Evolutionary conservation across 2,329 filamentous ascomycete genomes (phyloP).

Genomic region (Cladosporium sp.): DNA sequence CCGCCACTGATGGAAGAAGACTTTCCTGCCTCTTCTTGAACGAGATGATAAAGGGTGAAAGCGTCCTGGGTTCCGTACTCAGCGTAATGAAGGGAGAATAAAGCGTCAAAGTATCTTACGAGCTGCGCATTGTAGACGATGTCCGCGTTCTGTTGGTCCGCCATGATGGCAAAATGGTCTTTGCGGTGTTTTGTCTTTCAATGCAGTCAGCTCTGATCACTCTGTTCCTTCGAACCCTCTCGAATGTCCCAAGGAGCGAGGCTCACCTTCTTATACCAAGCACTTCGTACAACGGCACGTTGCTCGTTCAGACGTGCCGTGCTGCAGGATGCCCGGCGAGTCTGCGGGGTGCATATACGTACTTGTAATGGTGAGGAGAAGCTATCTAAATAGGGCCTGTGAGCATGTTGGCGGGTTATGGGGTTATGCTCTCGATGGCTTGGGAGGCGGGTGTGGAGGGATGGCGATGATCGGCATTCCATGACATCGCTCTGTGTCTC

Average conservation of each 20-base stretch:
- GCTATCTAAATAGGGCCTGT: not conserved
- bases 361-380: not conserved
- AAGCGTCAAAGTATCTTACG: slow-evolving; percentile 19
- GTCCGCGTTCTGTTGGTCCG: slow-evolving; percentile 1
- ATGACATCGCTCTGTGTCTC: too few species aligned
- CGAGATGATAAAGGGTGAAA: slow-evolving; percentile 25
- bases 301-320: not conserved
- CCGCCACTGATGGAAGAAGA: slow-evolving; percentile 16
- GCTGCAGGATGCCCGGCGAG: not conserved
- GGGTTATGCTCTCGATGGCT: too few species aligned
- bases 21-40: slow-evolving; percentile 20
- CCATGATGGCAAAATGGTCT: not conserved
- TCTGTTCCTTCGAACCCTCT: not conserved
- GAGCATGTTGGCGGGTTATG: too few species aligned
- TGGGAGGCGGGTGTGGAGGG: too few species aligned
- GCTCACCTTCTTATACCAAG: slow-evolving; percentile 6
- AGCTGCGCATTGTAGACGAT: slow-evolving; percentile 24
- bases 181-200: not conserved
- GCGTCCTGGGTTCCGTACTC: slow-evolving; percentile 22
- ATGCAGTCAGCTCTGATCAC: slow-evolving; percentile 9
- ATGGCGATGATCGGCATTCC: too few species aligned
- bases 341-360: slow-evolving; percentile 14
- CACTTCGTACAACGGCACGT: not conserved
- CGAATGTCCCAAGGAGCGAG: not conserved
- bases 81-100: slow-evolving; percentile 16